These are phyloP conservation scores for Starmerella cellae DNA, from an alignment of 805 yeast genomes.

Conservation along the genomic window DNA sequence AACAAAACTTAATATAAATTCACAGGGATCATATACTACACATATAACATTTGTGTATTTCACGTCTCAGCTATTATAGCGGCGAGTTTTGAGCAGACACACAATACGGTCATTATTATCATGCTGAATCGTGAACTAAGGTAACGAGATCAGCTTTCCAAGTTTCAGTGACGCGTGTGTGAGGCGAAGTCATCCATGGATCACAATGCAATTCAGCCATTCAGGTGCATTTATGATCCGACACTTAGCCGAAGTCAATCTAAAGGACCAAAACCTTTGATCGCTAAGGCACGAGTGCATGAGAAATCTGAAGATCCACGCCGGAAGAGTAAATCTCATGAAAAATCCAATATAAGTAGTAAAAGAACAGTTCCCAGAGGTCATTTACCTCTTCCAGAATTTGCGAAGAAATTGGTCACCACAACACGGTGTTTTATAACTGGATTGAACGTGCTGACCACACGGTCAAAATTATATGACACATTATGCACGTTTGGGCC, in stretches of 20 bases:
- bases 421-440: constrained; percentile 2
- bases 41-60: no score
- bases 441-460: constrained; percentile 5
- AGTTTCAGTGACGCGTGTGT: neutral
- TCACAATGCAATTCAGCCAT: constrained; percentile 9
- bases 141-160: no score
- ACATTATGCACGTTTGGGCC: constrained; percentile 2
- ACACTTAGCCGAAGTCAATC: constrained; percentile 7
- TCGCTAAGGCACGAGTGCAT: neutral
- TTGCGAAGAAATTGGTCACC: neutral
- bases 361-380: neutral
- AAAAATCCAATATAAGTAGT: neutral
- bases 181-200: constrained; percentile 1
- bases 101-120: no score
- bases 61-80: no score
- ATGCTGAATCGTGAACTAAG: no score
- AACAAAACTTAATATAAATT: no score
- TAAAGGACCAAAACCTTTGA: constrained; percentile 6
- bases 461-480: constrained; percentile 7
- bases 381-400: constrained; percentile 5
- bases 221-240: constrained; percentile 14
- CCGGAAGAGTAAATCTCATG: neutral
- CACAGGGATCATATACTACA: no score
- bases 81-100: no score
- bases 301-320: constrained; percentile 7